Conservation (phyloP, 192 early-diverging fungal genomes). For the Coemansia sp. region DNA sequence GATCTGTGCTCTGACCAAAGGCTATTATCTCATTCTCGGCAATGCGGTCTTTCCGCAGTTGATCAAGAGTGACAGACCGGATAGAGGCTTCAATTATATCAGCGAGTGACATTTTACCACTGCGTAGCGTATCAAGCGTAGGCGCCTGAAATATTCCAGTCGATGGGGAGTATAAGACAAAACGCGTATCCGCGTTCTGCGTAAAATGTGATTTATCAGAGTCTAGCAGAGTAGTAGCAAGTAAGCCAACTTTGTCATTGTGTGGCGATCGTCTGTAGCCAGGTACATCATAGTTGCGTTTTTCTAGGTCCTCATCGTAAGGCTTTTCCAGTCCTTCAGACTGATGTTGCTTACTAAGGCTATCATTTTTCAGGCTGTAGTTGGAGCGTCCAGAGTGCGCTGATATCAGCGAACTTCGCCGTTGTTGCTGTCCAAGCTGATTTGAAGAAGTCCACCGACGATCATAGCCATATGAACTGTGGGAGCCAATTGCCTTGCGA, state of each 20-base stretch:
- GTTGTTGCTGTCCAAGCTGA: slow-evolving; percentile 3
- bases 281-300: not conserved
- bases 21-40: slow-evolving; percentile 7
- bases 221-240: slow-evolving; percentile 30
- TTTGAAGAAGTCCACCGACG: not conserved
- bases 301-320: not conserved
- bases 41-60: slow-evolving; percentile 21
- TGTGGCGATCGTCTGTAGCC: slow-evolving; percentile 1
- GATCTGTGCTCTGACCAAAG: not conserved
- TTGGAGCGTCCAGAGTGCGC: not conserved
- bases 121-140: slow-evolving; percentile 33
- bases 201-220: slow-evolving; percentile 11
- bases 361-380: not conserved
- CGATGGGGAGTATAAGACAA: slow-evolving; percentile 45
- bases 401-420: not conserved
- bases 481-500: slow-evolving; percentile 32
- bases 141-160: slow-evolving; percentile 37
- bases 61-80: slow-evolving; percentile 22
- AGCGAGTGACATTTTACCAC: slow-evolving; percentile 32
- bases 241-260: slow-evolving; percentile 13
- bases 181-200: slow-evolving; percentile 15
- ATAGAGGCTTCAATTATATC: slow-evolving; percentile 47
- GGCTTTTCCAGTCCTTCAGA: not conserved
- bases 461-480: slow-evolving; percentile 1
- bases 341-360: not conserved